phyloP scores from a whole-genome alignment of 176 grass and related monocot species.

The Hyparrhenia diplandra region DNA sequence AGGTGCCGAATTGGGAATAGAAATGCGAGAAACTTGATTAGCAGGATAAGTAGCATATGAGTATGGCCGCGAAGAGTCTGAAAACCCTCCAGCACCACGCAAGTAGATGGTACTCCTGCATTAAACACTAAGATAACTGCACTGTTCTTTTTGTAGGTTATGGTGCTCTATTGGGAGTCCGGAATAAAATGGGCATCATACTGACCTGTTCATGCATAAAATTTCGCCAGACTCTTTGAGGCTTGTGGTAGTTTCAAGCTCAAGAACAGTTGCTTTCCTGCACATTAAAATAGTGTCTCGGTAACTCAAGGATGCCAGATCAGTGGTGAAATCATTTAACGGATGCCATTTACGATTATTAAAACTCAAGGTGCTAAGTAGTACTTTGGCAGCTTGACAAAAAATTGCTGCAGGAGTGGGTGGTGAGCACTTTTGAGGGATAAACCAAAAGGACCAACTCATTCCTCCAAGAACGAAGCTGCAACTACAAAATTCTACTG shows the following conservation, averaged over 20 bases:
- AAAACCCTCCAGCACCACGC: slow-evolving; percentile 92
- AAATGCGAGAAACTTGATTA: slow-evolving; percentile 65
- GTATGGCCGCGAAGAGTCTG: slow-evolving; percentile 60
- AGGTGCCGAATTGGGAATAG: slow-evolving; percentile 64
- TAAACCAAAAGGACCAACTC: neutral
- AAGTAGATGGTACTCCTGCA: slow-evolving; percentile 82
- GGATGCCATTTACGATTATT: neutral
- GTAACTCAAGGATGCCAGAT: neutral
- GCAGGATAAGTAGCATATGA: slow-evolving; percentile 65
- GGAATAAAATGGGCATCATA: neutral
- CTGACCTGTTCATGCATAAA: slow-evolving; percentile 91
- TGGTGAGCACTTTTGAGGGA: neutral
- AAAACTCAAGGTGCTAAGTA: neutral
- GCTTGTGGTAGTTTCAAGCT: slow-evolving; percentile 70
- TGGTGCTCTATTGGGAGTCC: neutral
- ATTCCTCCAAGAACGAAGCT: neutral
- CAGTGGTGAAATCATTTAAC: neutral
- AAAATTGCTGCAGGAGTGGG: neutral
- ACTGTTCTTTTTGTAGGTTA: neutral
- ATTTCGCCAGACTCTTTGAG: slow-evolving; percentile 71
- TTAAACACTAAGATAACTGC: slow-evolving; percentile 24
- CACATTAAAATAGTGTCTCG: slow-evolving; percentile 6
- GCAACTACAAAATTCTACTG: neutral
- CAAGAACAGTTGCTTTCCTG: slow-evolving; percentile 86
- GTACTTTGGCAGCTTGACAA: neutral